Percentiles rank a stretch among this genome's conserved stretches.
These are phyloP conservation scores for Fusarium sublunatum DNA, from an alignment of 2,329 filamentous ascomycete species.

Conservation along the genomic window DNA sequence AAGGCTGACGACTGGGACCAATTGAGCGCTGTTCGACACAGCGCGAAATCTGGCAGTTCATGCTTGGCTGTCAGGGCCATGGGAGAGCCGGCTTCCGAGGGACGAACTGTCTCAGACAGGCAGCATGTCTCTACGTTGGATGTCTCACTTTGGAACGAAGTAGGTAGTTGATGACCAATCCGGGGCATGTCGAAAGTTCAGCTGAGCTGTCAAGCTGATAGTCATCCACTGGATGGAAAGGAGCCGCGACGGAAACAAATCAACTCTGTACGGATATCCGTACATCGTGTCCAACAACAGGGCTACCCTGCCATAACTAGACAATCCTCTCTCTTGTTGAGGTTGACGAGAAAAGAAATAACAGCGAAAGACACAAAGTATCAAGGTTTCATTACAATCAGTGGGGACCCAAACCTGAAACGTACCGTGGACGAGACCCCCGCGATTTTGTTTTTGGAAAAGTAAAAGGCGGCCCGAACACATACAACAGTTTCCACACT, in stretches of 20 bases:
- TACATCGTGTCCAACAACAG: not conserved
- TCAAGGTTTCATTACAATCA: constrained; percentile 23
- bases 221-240: not conserved
- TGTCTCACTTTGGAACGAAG: constrained; percentile 11
- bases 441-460: constrained; percentile 40
- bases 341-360: not conserved
- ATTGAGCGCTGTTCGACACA: constrained; percentile 11
- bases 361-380: constrained; percentile 20
- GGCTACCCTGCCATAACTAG: not conserved
- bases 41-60: constrained; percentile 33
- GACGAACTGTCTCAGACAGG: constrained; percentile 26
- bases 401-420: constrained; percentile 42
- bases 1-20: constrained; percentile 34
- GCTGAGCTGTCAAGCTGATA: not conserved
- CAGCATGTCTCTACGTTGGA: constrained; percentile 12
- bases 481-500: constrained; percentile 29
- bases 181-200: not conserved
- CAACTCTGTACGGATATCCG: no score
- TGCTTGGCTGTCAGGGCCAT: constrained; percentile 9
- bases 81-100: constrained; percentile 21
- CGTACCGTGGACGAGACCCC: constrained; percentile 37
- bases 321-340: not conserved
- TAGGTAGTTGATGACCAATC: constrained; percentile 20
- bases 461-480: constrained; percentile 26
- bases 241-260: not conserved